Evolutionary conservation across 2,329 filamentous ascomycete genomes (phyloP).

Genomic region (Lecanoromycetidae sp.): DNA sequence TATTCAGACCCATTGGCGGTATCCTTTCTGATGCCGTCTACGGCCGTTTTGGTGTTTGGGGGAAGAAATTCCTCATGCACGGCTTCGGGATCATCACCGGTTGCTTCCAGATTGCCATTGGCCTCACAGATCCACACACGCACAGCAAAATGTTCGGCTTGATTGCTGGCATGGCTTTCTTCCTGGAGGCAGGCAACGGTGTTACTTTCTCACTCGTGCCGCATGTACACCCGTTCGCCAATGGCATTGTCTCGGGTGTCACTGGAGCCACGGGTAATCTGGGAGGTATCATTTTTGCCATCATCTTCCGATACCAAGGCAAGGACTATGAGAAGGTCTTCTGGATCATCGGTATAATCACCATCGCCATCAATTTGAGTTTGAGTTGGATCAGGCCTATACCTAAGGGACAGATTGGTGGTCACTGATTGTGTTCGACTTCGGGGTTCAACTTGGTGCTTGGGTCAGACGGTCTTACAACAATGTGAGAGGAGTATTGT

Average conservation of each 20-base stretch:
- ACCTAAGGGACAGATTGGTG: slow-evolving; percentile 42
- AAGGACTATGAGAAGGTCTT: slow-evolving; percentile 42
- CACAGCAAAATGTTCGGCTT: slow-evolving; percentile 62
- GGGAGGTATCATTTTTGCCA: slow-evolving; percentile 72
- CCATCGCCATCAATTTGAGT: slow-evolving; percentile 55
- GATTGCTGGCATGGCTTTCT: slow-evolving; percentile 64
- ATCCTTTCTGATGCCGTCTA: slow-evolving; percentile 46
- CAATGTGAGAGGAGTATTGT: too few species aligned
- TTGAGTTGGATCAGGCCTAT: slow-evolving; percentile 53
- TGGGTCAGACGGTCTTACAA: too few species aligned
- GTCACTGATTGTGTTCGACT: slow-evolving; percentile 20
- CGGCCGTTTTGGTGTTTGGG: slow-evolving; percentile 42
- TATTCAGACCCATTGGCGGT: slow-evolving; percentile 37
- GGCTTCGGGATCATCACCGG: slow-evolving; percentile 45
- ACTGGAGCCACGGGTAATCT: slow-evolving; percentile 73
- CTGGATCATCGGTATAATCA: slow-evolving; percentile 72
- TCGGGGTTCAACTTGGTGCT: too few species aligned
- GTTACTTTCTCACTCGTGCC: slow-evolving; percentile 78
- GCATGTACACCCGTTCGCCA: slow-evolving; percentile 72
- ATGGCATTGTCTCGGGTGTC: slow-evolving; percentile 62
- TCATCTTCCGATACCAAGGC: slow-evolving; percentile 67
- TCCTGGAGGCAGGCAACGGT: slow-evolving; percentile 74
- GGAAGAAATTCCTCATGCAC: slow-evolving; percentile 52
- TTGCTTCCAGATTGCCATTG: slow-evolving; percentile 50
- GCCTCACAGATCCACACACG: slow-evolving; percentile 48